These are phyloP conservation scores for Fomitopsis palustris DNA, from an alignment of 1,284 basidiomycete species.

Conservation along the genomic window DNA sequence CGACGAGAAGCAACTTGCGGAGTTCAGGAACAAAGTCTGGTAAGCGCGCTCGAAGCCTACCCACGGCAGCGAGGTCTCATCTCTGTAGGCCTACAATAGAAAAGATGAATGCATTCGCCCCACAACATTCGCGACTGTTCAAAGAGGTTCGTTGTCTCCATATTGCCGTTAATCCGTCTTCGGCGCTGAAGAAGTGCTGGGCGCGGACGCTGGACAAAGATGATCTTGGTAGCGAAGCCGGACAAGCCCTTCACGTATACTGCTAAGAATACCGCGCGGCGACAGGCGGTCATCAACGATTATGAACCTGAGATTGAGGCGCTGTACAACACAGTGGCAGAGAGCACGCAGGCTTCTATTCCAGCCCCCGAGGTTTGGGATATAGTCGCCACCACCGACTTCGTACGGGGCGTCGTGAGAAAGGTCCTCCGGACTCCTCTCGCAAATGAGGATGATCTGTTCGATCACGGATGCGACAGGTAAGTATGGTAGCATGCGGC, in stretches of 20 bases:
- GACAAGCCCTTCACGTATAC: constrained; percentile 29
- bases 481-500: constrained; percentile 3
- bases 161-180: not conserved
- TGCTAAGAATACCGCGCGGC: constrained; percentile 27
- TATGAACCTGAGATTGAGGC: constrained; percentile 30
- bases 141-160: constrained; percentile 25
- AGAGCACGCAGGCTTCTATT: constrained; percentile 14
- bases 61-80: not conserved
- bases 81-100: constrained; percentile 29
- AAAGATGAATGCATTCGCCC: constrained; percentile 30
- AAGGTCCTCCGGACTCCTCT: constrained; percentile 21
- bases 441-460: constrained; percentile 33
- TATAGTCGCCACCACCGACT: constrained; percentile 13
- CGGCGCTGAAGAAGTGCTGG: not conserved
- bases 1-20: constrained; percentile 18
- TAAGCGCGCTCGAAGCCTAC: constrained; percentile 8
- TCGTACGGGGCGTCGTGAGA: constrained; percentile 25
- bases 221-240: constrained; percentile 28
- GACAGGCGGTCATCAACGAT: constrained; percentile 20
- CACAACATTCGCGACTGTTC: constrained; percentile 34
- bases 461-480: constrained; percentile 40
- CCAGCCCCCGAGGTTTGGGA: constrained; percentile 27
- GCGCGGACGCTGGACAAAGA: constrained; percentile 13
- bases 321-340: constrained; percentile 19
- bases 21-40: constrained; percentile 33